phyloP scores from a whole-genome alignment of 2,329 filamentous ascomycete species.

The Alternaria panax region DNA sequence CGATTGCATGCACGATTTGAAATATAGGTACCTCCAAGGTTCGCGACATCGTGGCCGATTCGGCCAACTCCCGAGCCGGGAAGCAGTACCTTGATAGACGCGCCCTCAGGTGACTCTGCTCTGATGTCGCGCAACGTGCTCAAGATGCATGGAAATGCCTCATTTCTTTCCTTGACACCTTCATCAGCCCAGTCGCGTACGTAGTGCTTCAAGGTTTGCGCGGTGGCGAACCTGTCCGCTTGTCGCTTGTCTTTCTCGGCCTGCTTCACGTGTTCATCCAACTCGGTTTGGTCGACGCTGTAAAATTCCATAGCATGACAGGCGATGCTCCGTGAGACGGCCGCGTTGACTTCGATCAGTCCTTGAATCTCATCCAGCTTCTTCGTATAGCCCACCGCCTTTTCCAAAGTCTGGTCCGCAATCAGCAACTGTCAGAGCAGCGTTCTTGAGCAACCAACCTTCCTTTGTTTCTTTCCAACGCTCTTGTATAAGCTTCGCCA shows the following conservation, averaged over 20 bases:
- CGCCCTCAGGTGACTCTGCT: fast-evolving
- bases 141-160: conserved; percentile 49
- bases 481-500: conserved; percentile 35
- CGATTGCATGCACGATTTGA: fast-evolving
- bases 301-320: conserved; percentile 58
- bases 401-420: conserved; percentile 24
- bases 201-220: conserved; percentile 64
- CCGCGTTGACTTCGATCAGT: conserved; percentile 56
- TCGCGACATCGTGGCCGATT: conserved; percentile 60
- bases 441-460: conserved; percentile 6
- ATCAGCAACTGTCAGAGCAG: neutral
- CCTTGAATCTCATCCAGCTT: conserved; percentile 58
- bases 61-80: conserved; percentile 64
- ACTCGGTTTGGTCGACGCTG: conserved; percentile 53
- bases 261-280: conserved; percentile 54
- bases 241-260: conserved; percentile 43
- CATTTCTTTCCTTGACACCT: conserved; percentile 57
- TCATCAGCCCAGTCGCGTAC: conserved; percentile 64
- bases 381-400: conserved; percentile 28
- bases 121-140: conserved; percentile 25
- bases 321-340: conserved; percentile 58
- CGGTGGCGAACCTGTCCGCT: conserved; percentile 59
- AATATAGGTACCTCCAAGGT: conserved; percentile 46
- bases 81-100: conserved; percentile 54
- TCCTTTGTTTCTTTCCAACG: conserved; percentile 33